Conservation (phyloP, 148 eudicot genomes). For the Diospyros kaki region DNA sequence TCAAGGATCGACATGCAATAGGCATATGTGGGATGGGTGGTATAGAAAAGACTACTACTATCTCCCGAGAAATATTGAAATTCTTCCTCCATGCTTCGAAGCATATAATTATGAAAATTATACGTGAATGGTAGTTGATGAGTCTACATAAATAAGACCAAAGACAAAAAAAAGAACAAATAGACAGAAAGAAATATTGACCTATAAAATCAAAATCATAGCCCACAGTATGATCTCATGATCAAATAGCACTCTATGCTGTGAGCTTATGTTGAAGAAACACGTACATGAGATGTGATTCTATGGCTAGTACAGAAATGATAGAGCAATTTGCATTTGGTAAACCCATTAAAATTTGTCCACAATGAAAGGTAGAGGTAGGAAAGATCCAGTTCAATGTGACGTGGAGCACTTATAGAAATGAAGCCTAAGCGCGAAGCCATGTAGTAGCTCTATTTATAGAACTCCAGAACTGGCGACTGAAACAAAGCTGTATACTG, state of each 20-base stretch:
- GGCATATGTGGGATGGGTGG: no score
- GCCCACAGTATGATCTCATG: neutral
- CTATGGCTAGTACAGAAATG: neutral
- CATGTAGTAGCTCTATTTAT: slow-evolving; percentile 59
- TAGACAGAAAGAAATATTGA: no score
- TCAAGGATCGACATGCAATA: no score
- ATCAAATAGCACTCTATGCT: neutral
- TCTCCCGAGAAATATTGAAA: no score
- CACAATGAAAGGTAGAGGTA: neutral
- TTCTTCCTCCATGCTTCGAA: slow-evolving; percentile 82
- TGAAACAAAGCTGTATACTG: slow-evolving; percentile 73
- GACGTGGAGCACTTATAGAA: slow-evolving; percentile 37
- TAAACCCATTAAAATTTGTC: neutral
- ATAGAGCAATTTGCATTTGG: neutral
- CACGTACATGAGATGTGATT: no score
- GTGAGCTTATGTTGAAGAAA: neutral
- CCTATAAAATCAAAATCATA: neutral
- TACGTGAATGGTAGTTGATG: slow-evolving; percentile 74
- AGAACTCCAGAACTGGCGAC: slow-evolving; percentile 81
- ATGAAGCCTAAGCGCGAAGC: slow-evolving; percentile 69
- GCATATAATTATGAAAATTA: slow-evolving; percentile 78
- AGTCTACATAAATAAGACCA: slow-evolving; percentile 41
- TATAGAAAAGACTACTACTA: no score
- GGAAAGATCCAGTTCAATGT: neutral
- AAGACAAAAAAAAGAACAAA: neutral